These are phyloP conservation scores for Amphirosellinia nigrospora DNA, from an alignment of 495 filamentous ascomycete species.

Conservation along the genomic window DNA sequence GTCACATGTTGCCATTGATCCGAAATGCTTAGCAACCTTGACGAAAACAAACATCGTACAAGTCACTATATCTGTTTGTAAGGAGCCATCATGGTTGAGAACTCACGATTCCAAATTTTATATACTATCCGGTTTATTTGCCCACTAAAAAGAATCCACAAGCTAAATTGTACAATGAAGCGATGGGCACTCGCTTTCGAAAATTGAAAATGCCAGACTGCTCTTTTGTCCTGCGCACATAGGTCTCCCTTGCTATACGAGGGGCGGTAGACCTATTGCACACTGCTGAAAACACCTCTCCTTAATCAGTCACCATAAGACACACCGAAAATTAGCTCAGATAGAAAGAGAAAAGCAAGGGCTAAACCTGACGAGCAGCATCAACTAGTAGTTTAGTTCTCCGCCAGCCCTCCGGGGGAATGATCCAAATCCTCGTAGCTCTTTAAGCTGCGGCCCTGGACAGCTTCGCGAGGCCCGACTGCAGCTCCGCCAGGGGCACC, in stretches of 20 bases:
- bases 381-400: conserved; percentile 64
- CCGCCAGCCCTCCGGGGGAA: conserved; percentile 62
- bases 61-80: not conserved
- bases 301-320: not conserved
- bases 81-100: not conserved
- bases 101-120: conserved; percentile 2
- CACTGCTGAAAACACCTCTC: not conserved
- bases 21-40: conserved; percentile 8
- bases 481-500: conserved; percentile 69
- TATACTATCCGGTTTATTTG: conserved; percentile 3
- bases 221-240: not conserved
- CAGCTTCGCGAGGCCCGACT: conserved; percentile 81
- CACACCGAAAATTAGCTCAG: not conserved
- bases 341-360: conserved; percentile 1
- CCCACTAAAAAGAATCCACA: conserved; percentile 15
- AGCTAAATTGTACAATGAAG: conserved; percentile 25
- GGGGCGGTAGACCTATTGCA: not conserved
- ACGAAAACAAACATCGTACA: not conserved
- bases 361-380: not conserved
- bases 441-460: conserved; percentile 88
- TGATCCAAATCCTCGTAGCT: conserved; percentile 98
- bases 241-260: not conserved
- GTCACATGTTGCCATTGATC: not conserved
- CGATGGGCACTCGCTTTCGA: not conserved
- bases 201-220: not conserved